Percentiles rank a stretch among this genome's conserved stretches.
Evolutionary conservation across 805 yeast species (phyloP).

Genomic region (Teunomyces cretensis): DNA sequence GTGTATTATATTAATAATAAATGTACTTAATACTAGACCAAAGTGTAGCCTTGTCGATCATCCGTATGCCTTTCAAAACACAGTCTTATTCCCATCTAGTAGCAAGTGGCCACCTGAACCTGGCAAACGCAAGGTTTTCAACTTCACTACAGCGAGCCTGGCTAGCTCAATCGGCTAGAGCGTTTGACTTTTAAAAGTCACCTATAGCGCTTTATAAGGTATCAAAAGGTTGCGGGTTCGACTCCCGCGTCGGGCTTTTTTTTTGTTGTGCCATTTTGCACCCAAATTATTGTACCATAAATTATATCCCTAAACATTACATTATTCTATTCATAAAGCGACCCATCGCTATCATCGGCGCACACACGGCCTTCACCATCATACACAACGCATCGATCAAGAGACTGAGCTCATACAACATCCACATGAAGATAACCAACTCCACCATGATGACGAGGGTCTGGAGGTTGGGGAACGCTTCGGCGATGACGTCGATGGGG

Average conservation of each 20-base stretch:
- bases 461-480: conserved; percentile 36
- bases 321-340: conserved; percentile 42
- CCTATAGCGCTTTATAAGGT: conserved; percentile 1
- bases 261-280: neutral
- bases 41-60: too few relatives aligned
- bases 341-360: conserved; percentile 48
- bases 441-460: conserved; percentile 41
- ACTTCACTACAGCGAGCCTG: conserved; percentile 1
- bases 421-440: conserved; percentile 39
- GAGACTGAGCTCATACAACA: conserved; percentile 40
- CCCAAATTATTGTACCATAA: neutral
- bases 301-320: conserved; percentile 11
- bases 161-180: conserved; percentile 9
- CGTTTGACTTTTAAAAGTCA: conserved; percentile 7
- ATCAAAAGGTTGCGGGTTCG: conserved; percentile 9
- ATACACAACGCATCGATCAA: conserved; percentile 44
- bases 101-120: too few relatives aligned
- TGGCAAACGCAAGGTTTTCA: too few relatives aligned
- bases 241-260: conserved; percentile 5
- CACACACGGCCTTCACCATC: conserved; percentile 46
- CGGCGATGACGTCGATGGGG: conserved; percentile 40
- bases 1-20: neutral
- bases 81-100: too few relatives aligned
- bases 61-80: too few relatives aligned
- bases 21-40: too few relatives aligned